Evolutionary conservation across 2,329 filamentous ascomycete species (phyloP).

Genomic region (Nigrospora oryzae): DNA sequence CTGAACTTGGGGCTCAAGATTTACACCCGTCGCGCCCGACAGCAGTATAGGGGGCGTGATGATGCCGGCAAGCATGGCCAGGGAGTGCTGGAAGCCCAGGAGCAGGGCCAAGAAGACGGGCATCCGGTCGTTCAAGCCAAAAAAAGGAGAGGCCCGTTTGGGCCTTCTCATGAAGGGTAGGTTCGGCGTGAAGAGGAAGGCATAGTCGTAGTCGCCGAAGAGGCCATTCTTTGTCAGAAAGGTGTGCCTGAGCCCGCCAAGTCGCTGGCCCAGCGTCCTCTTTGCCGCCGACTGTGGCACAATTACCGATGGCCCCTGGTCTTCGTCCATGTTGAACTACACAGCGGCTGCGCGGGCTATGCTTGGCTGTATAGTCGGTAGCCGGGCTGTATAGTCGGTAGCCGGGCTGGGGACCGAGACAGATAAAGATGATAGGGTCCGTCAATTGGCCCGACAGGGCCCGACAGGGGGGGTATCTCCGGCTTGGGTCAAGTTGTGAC

Average conservation of each 20-base stretch:
- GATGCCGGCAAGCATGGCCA: slow-evolving; percentile 68
- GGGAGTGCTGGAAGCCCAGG: slow-evolving; percentile 70
- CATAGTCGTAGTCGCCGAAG: slow-evolving; percentile 84
- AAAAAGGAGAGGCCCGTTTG: slow-evolving; percentile 61
- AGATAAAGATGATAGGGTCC: too few relatives aligned
- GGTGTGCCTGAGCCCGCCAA: slow-evolving; percentile 25
- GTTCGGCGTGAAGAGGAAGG: slow-evolving; percentile 73
- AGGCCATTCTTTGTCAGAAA: slow-evolving; percentile 61
- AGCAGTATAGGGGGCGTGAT: slow-evolving; percentile 76
- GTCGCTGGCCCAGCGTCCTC: slow-evolving; percentile 20
- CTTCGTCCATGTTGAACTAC: slow-evolving; percentile 41
- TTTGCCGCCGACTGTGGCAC: slow-evolving; percentile 27
- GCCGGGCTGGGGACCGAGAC: too few relatives aligned
- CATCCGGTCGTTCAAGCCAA: slow-evolving; percentile 73
- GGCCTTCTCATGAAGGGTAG: slow-evolving; percentile 71
- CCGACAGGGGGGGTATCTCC: too few relatives aligned
- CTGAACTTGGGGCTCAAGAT: slow-evolving; percentile 50
- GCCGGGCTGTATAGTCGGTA: too few relatives aligned
- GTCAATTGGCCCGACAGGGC: too few relatives aligned
- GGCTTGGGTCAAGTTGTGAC: too few relatives aligned
- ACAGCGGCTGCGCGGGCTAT: background rate
- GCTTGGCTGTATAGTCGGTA: too few relatives aligned
- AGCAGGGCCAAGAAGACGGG: slow-evolving; percentile 66
- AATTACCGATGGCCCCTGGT: slow-evolving; percentile 43
- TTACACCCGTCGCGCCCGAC: slow-evolving; percentile 49